Conservation (phyloP, 1,139 yeast species). For the Pichia sp. region DNA sequence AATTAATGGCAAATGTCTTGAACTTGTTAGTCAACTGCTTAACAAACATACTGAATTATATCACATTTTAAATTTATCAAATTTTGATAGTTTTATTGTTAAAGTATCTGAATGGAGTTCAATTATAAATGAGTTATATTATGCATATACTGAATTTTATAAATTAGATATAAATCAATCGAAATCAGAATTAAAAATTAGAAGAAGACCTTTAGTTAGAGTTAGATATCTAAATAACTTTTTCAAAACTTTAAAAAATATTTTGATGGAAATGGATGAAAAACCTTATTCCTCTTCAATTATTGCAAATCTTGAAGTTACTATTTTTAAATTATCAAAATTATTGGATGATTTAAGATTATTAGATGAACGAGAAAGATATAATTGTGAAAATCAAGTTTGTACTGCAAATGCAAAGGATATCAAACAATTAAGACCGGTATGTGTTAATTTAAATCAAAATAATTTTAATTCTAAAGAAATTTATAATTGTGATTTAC, state of each 20-base stretch:
- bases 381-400: conserved; percentile 13
- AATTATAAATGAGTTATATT: conserved; percentile 16
- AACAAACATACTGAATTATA: conserved; percentile 18
- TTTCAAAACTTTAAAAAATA: conserved; percentile 23
- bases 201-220: conserved; percentile 37
- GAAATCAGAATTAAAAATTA: conserved; percentile 31
- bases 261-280: conserved; percentile 25
- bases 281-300: conserved; percentile 18
- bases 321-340: conserved; percentile 17
- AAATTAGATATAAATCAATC: conserved; percentile 30
- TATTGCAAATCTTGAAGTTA: conserved; percentile 23
- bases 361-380: conserved; percentile 20
- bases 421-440: conserved; percentile 16
- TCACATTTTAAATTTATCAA: conserved; percentile 10
- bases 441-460: conserved; percentile 18
- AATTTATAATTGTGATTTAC: conserved; percentile 16
- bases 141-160: conserved; percentile 30
- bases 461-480: conserved; percentile 11
- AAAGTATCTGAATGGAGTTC: conserved; percentile 24
- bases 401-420: conserved; percentile 22
- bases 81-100: conserved; percentile 12
- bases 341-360: conserved; percentile 16
- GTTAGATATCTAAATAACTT: conserved; percentile 31
- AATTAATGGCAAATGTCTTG: no score
- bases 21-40: conserved; percentile 14